These are phyloP conservation scores for Ophiostoma sp. DNA, from an alignment of 2,329 filamentous ascomycete genomes.

Conservation along the genomic window DNA sequence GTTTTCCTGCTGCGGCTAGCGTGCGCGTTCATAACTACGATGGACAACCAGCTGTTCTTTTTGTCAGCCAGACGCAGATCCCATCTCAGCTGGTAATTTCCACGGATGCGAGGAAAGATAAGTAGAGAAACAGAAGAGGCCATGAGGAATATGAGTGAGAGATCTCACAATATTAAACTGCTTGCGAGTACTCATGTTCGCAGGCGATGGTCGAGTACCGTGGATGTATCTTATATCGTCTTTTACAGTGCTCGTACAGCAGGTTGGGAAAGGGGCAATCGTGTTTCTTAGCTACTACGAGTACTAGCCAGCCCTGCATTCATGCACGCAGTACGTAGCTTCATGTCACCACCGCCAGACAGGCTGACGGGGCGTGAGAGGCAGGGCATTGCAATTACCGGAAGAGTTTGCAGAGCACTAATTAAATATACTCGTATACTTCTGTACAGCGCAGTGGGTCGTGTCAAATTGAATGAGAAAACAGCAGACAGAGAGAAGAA, in stretches of 20 bases:
- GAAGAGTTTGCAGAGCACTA: neutral
- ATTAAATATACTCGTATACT: neutral
- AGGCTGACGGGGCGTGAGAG: neutral
- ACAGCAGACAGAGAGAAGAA: neutral
- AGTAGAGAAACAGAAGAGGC: constrained; percentile 4
- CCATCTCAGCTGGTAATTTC: constrained; percentile 5
- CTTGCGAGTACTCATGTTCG: too few relatives aligned
- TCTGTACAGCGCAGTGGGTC: neutral
- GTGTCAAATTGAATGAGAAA: neutral
- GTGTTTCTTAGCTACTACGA: too few relatives aligned
- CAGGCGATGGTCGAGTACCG: too few relatives aligned
- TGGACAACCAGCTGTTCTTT: neutral
- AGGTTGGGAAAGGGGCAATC: too few relatives aligned
- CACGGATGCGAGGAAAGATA: neutral
- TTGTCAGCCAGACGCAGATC: constrained; percentile 1
- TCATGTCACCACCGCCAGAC: too few relatives aligned
- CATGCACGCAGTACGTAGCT: too few relatives aligned
- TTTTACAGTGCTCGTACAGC: too few relatives aligned
- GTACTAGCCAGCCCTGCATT: too few relatives aligned
- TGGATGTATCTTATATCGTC: too few relatives aligned
- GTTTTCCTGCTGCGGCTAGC: neutral
- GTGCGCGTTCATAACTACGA: neutral
- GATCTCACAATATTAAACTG: too few relatives aligned
- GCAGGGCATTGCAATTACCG: neutral
- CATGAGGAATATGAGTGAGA: neutral